Conservation (phyloP, 768 basidiomycete genomes). For the Pholiota conissans region DNA sequence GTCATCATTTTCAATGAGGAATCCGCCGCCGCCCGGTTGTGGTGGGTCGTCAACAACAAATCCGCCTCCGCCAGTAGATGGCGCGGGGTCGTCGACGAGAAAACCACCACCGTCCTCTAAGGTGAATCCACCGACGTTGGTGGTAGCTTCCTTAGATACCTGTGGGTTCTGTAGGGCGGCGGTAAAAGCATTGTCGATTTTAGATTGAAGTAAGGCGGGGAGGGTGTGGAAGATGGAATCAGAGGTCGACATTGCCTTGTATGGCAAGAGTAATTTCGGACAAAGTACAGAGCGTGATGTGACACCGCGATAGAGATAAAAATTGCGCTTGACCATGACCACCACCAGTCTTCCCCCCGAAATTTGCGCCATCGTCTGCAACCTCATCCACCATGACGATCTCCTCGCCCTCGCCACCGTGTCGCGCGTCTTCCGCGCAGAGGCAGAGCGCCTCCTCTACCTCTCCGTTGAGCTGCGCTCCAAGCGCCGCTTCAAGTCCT, state of each 20-base stretch:
- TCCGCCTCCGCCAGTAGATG: slow-evolving; percentile 25
- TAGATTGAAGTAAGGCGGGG: neutral
- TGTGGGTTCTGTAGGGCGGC: neutral
- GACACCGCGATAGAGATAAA: too few relatives aligned
- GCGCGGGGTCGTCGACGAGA: neutral
- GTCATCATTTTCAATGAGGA: slow-evolving; percentile 25
- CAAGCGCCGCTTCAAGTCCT: neutral
- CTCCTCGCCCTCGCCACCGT: neutral
- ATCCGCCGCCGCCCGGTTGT: slow-evolving; percentile 27
- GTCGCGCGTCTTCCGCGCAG: neutral
- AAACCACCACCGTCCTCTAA: neutral
- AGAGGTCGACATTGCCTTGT: neutral
- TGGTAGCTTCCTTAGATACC: too few relatives aligned
- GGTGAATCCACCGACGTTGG: neutral
- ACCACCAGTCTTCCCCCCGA: too few relatives aligned
- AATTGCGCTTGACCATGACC: too few relatives aligned
- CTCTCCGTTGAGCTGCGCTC: neutral
- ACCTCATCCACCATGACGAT: neutral
- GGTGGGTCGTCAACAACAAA: slow-evolving; percentile 25
- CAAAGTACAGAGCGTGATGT: too few relatives aligned
- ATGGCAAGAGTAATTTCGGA: too few relatives aligned
- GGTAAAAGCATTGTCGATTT: slow-evolving; percentile 2
- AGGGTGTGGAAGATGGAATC: neutral
- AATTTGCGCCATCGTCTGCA: neutral
- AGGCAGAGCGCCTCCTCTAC: neutral